Evolutionary conservation across 495 filamentous ascomycete genomes (phyloP).

Genomic region (Talaromyces liani): DNA sequence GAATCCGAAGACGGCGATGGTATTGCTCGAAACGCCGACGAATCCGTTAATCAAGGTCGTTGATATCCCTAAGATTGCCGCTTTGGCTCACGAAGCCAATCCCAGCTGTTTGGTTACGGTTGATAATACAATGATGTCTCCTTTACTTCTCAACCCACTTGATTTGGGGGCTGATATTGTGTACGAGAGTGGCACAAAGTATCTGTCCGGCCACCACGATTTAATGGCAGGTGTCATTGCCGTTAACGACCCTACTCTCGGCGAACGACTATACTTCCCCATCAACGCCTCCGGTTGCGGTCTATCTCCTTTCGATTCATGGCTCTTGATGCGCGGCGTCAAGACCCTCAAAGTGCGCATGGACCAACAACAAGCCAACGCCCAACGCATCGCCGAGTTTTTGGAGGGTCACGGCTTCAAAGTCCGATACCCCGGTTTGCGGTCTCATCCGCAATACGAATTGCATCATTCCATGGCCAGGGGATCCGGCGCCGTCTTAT

Average conservation of each 20-base stretch:
- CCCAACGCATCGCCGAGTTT: constrained; percentile 84
- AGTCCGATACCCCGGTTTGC: constrained; percentile 88
- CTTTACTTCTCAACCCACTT: constrained; percentile 82
- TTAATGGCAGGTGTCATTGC: constrained; percentile 97
- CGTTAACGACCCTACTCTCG: constrained; percentile 70
- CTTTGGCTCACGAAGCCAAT: constrained; percentile 68
- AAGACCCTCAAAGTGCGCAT: constrained; percentile 96
- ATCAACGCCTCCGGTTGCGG: constrained; percentile 96
- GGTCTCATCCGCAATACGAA: constrained; percentile 92
- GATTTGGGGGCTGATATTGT: constrained; percentile 93
- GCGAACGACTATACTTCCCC: constrained; percentile 87
- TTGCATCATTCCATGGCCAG: constrained; percentile 92
- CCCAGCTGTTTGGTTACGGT: constrained; percentile 79
- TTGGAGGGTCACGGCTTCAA: constrained; percentile 87
- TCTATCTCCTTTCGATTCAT: constrained; percentile 88
- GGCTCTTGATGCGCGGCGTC: constrained; percentile 86
- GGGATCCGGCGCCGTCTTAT: constrained; percentile 87
- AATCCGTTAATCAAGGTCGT: constrained; percentile 98
- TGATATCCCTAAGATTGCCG: constrained; percentile 74
- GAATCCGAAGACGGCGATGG: constrained; percentile 81
- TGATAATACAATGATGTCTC: constrained; percentile 98
- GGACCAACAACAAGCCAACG: constrained; percentile 94
- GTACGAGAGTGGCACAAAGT: constrained; percentile 97
- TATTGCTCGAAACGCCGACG: constrained; percentile 91
- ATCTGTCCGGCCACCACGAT: constrained; percentile 96